Evolutionary conservation across 2,329 filamentous ascomycete genomes (phyloP), one percentile per base, ranked within the genome.

Genomic region (Amylocarpus encephaloides): DNA sequence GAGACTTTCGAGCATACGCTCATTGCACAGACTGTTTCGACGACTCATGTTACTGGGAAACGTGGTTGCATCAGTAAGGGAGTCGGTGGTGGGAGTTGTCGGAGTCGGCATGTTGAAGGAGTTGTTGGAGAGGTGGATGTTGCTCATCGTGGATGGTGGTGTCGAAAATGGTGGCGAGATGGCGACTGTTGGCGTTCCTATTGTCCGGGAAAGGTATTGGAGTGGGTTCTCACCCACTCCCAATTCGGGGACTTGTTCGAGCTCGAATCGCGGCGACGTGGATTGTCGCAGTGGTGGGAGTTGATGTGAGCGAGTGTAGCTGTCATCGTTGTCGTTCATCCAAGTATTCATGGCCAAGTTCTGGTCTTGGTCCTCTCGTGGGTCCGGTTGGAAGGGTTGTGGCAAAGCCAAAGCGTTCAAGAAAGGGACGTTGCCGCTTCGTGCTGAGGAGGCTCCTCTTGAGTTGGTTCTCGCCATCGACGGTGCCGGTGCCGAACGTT

Each of bases 21-120:
- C 63, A 51, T 62, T 63, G 51, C 55, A 64, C 38, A 63, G 50
- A 56, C 63, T 66, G 55, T 59, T 62, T 53, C 63, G 59, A 50
- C 63, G 60, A 58, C 64, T 66, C 64, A 66, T 64, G 40, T 57
- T 59, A 55, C 59, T 64, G 42, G 58, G 53, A 33, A 62, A 55
- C 18, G 64, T 66, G 34, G 63, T 65, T 36, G 57, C 63, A 30
- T 51, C 62, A 6, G 64, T 66, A 47, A 66, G 60, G 26, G 59
- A 61, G 22, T 58, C 58, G 30, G 59, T 59, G 11, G 53, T 60
- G 2, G 64, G 63, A n/a, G 64, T 65, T 36, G 56, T 55, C 6
- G 63, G 62, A n/a, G 55, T 56, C 47, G 49, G 50, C n/a, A 61
- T 52, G 48, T 57, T 58, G 50, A 58, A 63, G 2, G 61, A 56